Conservation (phyloP, 73 alveolate genomes). For the Breviolum minutum region DNA sequence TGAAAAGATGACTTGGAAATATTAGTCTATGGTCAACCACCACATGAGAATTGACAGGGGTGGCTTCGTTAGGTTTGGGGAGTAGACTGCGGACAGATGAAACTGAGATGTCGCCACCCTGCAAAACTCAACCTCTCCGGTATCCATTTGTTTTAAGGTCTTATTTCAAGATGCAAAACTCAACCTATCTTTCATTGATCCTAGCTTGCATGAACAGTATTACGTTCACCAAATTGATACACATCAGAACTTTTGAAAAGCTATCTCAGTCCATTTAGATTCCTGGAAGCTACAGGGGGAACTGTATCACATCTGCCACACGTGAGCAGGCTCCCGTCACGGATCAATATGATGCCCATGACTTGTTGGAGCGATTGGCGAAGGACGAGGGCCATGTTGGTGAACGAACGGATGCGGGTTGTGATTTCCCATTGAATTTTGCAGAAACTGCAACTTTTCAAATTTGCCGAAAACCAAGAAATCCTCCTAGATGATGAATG, state of each 20-base stretch:
- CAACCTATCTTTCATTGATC: too few species aligned
- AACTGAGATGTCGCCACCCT: too few species aligned
- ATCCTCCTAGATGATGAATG: neutral
- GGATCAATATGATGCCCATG: neutral
- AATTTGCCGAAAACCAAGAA: neutral
- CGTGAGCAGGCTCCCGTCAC: neutral
- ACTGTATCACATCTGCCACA: neutral
- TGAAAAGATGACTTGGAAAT: too few species aligned
- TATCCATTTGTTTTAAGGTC: too few species aligned
- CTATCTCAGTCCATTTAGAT: neutral
- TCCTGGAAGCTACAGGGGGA: neutral
- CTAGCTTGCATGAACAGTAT: too few species aligned
- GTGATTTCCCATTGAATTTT: neutral
- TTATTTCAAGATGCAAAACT: too few species aligned
- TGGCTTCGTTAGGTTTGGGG: too few species aligned
- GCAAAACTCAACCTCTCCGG: too few species aligned
- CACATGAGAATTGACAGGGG: too few species aligned
- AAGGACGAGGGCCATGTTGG: neutral
- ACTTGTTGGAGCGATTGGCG: constrained; percentile 25
- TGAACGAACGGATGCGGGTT: neutral
- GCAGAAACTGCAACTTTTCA: neutral
- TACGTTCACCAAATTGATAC: neutral
- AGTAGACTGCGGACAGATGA: too few species aligned
- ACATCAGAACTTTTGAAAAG: neutral
- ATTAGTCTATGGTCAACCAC: too few species aligned